Evolutionary conservation across 495 filamentous ascomycete species (phyloP).

Genomic region (Venustampulla echinocandica): DNA sequence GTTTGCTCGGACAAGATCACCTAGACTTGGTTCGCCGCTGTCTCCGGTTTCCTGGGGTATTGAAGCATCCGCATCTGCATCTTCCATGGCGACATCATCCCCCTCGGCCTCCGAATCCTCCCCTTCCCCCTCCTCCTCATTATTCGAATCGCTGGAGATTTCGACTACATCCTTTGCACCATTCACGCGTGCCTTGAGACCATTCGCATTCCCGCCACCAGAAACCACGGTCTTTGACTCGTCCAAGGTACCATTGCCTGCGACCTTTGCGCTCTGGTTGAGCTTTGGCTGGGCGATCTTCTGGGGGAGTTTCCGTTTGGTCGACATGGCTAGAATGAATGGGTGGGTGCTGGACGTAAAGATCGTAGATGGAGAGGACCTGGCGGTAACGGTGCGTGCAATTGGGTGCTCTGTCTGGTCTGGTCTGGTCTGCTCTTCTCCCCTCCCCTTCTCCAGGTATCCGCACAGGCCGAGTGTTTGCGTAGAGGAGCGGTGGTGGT

Average conservation of each 20-base stretch:
- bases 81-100: constrained; percentile 32
- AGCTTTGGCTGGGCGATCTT: constrained; percentile 39
- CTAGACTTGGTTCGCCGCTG: constrained; percentile 68
- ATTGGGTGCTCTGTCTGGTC: too few relatives aligned
- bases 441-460: too few relatives aligned
- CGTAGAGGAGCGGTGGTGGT: too few relatives aligned
- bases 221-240: constrained; percentile 64
- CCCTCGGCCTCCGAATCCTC: constrained; percentile 25
- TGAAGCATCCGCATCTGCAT: constrained; percentile 22
- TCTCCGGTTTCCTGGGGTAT: constrained; percentile 36
- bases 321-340: constrained; percentile 33
- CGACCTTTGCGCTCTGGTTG: constrained; percentile 52
- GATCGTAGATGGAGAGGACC: too few relatives aligned
- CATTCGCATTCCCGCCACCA: constrained; percentile 23
- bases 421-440: too few relatives aligned
- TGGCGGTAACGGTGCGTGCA: too few relatives aligned
- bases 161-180: constrained; percentile 35
- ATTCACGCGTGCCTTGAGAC: constrained; percentile 17
- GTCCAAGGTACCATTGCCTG: constrained; percentile 56
- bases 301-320: constrained; percentile 42
- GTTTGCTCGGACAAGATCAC: constrained; percentile 71
- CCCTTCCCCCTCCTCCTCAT: constrained; percentile 36
- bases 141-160: constrained; percentile 47
- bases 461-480: too few relatives aligned
- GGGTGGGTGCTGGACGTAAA: background rate